Conservation (phyloP, 345 rosid genomes). For the Capsella bursapastoris region DNA sequence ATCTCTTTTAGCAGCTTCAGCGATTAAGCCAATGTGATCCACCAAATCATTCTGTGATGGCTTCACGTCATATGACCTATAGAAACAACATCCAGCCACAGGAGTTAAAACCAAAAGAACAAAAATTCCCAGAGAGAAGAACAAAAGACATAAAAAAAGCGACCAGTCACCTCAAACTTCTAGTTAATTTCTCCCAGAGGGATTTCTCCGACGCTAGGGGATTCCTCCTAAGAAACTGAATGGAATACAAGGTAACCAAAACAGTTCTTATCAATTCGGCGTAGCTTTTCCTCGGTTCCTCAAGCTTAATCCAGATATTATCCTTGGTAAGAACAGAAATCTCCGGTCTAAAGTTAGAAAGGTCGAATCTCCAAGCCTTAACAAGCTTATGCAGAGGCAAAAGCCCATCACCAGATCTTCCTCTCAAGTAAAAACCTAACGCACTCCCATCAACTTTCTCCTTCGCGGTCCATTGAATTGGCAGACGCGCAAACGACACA, state of each 20-base stretch:
- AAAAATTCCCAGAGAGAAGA: conserved; percentile 7
- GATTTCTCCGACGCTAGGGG: conserved; percentile 62
- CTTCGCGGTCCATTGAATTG: conserved; percentile 57
- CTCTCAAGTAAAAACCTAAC: conserved; percentile 56
- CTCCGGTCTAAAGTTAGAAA: conserved; percentile 55
- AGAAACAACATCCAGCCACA: conserved; percentile 38
- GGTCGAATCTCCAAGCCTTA: conserved; percentile 76
- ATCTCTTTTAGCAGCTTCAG: conserved; percentile 69
- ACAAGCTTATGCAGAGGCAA: conserved; percentile 59
- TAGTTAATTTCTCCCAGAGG: conserved; percentile 67
- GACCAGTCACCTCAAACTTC: conserved; percentile 56
- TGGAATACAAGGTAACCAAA: conserved; percentile 60
- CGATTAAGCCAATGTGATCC: conserved; percentile 62
- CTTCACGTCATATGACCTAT: conserved; percentile 65
- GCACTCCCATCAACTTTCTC: conserved; percentile 42
- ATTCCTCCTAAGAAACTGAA: conserved; percentile 61
- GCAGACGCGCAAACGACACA: conserved; percentile 64
- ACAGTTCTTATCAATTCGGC: conserved; percentile 58
- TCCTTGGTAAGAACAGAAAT: conserved; percentile 71
- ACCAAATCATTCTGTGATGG: conserved; percentile 85
- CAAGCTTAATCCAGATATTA: conserved; percentile 65
- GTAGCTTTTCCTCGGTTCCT: conserved; percentile 79
- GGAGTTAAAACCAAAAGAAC: conserved; percentile 10
- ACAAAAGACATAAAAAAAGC: conserved; percentile 2
- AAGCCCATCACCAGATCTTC: conserved; percentile 65